Base-by-base conservation (phyloP, 768 basidiomycete genomes). In the Russula compacta region DNA sequence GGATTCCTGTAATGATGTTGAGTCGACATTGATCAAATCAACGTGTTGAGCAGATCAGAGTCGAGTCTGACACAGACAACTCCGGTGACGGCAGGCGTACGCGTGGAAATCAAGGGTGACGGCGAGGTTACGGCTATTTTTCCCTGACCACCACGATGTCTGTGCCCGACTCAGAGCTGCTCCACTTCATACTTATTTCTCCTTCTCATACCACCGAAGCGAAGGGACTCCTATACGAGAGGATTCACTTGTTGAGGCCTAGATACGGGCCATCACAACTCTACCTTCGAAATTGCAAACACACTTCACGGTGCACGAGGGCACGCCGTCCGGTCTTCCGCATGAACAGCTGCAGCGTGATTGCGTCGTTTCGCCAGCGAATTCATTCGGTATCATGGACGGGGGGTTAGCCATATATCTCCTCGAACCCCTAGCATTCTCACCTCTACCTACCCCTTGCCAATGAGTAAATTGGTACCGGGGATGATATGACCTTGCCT, bases 281-380 rank as follows among this genome's bases (percentile, higher is more conserved):
- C 43, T 61, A 15, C 43, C 55, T 35, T 24, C 42, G 11, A 32
- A 51, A 29, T n/a, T 61, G 21, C 54, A 57, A 52, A 38, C 55
- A 5, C 59, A 55, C 32, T 64, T 66, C 33, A 61, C 61, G 12
- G 47, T 66, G 17, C 54, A 56, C 42, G 40, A 55, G 47, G 58
- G 57, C 57, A 50, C 10, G 36, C 32, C 63, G 44, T 38, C 44
- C 17, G 10, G n/a, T 12, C 57, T 65, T 12, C 57, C 43, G 11
- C 19, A 49, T 8, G 52, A 56, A 10, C 38, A 33, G 19, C 38
- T 51, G n/a, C 49, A 8, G 6, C 63, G 53, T 38, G 64, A 65
- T 49, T 59, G 61, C 54, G n/a, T 65, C 38, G 58, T 65, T 47
- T 65, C 61, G 15, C 64, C 64, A 2, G 64, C 61, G 2, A 65